Evolutionary conservation across 805 yeast genomes (phyloP).

Genomic region (Metschnikowia colocasiae): DNA sequence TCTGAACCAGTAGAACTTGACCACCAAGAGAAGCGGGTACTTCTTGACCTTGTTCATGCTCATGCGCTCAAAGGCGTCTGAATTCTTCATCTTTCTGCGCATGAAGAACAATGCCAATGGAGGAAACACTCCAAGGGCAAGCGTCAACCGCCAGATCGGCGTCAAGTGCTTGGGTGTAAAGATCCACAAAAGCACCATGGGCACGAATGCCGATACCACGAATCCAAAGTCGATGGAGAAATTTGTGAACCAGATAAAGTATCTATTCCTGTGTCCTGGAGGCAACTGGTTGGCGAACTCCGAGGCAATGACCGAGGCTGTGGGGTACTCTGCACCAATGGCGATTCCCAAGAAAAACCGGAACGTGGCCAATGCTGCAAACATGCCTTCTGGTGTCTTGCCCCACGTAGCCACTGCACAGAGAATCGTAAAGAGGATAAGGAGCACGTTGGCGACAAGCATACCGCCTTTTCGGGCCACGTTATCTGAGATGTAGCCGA

Average conservation of each 20-base stretch:
- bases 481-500: conserved; percentile 80
- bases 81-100: conserved; percentile 73
- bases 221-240: conserved; percentile 85
- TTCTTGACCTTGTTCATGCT: conserved; percentile 55
- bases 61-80: conserved; percentile 64
- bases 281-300: conserved; percentile 81
- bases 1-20: conserved; percentile 85
- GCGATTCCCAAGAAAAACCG: conserved; percentile 88
- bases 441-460: conserved; percentile 70
- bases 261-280: conserved; percentile 82
- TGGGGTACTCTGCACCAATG: conserved; percentile 93
- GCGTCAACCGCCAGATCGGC: conserved; percentile 87
- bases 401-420: conserved; percentile 74
- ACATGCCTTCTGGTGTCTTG: conserved; percentile 65
- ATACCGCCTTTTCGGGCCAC: conserved; percentile 79
- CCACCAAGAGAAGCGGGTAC: conserved; percentile 63
- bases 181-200: conserved; percentile 82
- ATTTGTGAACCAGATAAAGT: conserved; percentile 86
- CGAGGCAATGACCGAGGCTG: conserved; percentile 90
- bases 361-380: conserved; percentile 78
- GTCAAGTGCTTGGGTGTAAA: conserved; percentile 65
- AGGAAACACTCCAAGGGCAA: conserved; percentile 87
- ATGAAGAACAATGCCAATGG: conserved; percentile 74
- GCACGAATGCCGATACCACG: conserved; percentile 79
- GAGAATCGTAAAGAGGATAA: conserved; percentile 73